Evolutionary conservation across 2,329 filamentous ascomycete genomes (phyloP).

Genomic region (Trichophyton verrucosum): DNA sequence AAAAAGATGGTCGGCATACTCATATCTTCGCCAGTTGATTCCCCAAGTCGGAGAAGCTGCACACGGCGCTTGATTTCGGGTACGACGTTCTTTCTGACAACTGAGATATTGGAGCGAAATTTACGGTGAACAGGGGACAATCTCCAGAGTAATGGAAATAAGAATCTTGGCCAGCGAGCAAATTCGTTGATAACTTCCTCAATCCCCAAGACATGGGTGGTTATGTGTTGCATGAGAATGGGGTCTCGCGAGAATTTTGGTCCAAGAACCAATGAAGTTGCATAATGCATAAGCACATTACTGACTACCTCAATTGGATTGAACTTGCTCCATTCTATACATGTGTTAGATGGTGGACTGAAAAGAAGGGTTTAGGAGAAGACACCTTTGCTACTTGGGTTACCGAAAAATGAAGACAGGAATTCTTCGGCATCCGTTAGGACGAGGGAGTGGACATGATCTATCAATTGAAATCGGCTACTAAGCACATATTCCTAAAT

Average conservation of each 20-base stretch:
- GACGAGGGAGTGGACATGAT: neutral
- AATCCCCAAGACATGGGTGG: neutral
- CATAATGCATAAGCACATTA: neutral
- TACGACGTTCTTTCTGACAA: neutral
- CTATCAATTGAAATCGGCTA: neutral
- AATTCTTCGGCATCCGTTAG: neutral
- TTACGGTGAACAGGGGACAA: neutral
- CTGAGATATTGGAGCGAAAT: neutral
- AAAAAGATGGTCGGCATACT: neutral
- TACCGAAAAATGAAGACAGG: neutral
- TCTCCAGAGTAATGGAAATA: neutral
- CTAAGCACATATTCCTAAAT: neutral
- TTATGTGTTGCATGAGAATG: neutral
- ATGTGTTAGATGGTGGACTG: neutral
- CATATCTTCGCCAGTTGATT: neutral
- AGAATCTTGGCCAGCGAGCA: neutral
- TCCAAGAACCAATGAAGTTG: neutral
- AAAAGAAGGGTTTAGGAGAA: neutral
- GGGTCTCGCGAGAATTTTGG: neutral
- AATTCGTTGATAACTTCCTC: neutral
- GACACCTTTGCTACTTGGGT: neutral
- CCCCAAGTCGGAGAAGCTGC: neutral
- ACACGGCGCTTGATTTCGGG: neutral
- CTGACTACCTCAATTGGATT: neutral
- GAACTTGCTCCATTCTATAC: neutral